Evolutionary conservation across 192 early-diverging fungal species (phyloP).

Genomic region (Rhizoclosmatium sp.): DNA sequence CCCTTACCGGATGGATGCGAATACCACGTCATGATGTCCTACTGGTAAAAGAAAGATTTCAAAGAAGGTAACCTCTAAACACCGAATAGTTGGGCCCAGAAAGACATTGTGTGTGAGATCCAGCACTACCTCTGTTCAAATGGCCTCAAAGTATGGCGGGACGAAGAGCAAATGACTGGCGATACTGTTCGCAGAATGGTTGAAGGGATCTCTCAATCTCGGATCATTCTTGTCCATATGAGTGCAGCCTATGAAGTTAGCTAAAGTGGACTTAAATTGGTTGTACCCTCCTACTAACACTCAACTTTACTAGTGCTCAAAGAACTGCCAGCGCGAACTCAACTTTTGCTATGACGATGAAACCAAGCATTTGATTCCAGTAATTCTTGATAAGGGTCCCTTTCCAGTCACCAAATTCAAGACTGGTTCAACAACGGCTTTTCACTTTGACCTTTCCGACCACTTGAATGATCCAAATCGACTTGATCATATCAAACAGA

Average conservation of each 20-base stretch:
- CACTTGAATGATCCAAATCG: too few relatives aligned
- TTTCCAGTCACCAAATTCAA: neutral
- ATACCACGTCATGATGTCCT: neutral
- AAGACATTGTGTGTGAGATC: neutral
- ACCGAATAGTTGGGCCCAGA: neutral
- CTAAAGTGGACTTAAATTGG: neutral
- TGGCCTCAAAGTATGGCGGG: neutral
- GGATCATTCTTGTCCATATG: neutral
- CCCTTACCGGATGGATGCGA: neutral
- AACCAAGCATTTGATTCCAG: neutral
- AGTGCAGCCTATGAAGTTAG: neutral
- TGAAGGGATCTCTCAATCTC: neutral
- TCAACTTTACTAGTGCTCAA: neutral
- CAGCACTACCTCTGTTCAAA: neutral
- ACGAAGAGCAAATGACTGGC: slow-evolving; percentile 1
- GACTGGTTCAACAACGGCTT: neutral
- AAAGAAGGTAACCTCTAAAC: neutral
- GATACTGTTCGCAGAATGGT: neutral
- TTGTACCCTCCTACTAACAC: neutral
- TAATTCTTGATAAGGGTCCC: neutral
- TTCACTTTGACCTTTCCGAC: neutral
- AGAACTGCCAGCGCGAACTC: neutral
- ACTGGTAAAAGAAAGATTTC: neutral
- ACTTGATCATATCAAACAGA: too few relatives aligned
- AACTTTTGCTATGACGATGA: neutral